These are phyloP conservation scores for Gracilaria domingensis DNA, from an alignment of 23 red algal species.

Conservation along the genomic window DNA sequence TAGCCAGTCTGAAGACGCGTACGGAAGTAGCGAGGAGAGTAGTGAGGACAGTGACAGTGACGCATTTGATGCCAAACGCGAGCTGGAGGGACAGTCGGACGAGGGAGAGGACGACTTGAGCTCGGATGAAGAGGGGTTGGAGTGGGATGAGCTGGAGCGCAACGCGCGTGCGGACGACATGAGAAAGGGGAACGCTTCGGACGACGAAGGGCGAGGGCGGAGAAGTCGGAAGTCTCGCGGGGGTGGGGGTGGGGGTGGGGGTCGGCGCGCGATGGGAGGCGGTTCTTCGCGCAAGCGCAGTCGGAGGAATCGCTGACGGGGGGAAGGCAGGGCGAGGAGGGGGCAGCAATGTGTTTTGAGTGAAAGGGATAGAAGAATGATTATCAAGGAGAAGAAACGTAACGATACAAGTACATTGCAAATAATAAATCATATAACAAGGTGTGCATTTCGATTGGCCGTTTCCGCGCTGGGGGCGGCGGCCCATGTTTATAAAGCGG, in stretches of 20 bases:
- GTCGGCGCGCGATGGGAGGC: neutral
- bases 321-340: neutral
- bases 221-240: neutral
- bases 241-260: neutral
- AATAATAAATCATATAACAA: neutral
- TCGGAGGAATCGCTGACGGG: conserved; percentile 15
- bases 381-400: too few species aligned
- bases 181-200: conserved; percentile 48
- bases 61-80: conserved; percentile 75
- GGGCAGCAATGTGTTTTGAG: neutral
- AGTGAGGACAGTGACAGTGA: conserved; percentile 83
- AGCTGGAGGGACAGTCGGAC: conserved; percentile 83
- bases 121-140: conserved; percentile 91
- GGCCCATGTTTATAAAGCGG: conserved; percentile 8
- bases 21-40: conserved; percentile 87
- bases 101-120: conserved; percentile 95
- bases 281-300: conserved; percentile 23
- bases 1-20: conserved; percentile 43
- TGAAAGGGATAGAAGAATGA: too few species aligned
- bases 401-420: neutral
- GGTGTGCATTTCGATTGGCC: neutral
- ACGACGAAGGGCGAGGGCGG: conserved; percentile 61
- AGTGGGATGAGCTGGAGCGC: conserved; percentile 95
- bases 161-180: conserved; percentile 69
- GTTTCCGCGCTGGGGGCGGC: neutral